Conservation (phyloP, 768 basidiomycete species). For the Mycena floridula region DNA sequence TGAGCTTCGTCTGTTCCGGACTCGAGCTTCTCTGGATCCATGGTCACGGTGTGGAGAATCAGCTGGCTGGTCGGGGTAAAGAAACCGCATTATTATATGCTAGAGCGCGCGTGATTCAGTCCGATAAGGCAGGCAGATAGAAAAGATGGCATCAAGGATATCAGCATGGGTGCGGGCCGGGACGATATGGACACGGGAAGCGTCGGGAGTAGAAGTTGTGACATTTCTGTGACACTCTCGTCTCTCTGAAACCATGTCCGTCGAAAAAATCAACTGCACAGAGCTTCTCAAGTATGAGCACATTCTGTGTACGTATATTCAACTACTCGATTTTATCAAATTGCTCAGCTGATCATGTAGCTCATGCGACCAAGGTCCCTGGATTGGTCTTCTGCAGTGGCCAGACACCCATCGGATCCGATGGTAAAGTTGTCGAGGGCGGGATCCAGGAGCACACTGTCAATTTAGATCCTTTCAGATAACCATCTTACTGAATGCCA, state of each 20-base stretch:
- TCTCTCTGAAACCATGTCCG: conserved; percentile 31
- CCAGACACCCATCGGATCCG: conserved; percentile 45
- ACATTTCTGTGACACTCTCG: too few species aligned
- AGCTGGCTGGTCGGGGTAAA: too few species aligned
- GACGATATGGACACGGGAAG: too few species aligned
- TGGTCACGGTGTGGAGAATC: too few species aligned
- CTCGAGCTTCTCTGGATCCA: too few species aligned
- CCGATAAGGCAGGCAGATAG: too few species aligned
- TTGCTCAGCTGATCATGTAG: conserved; percentile 18
- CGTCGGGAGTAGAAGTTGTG: too few species aligned
- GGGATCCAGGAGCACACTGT: conserved; percentile 58
- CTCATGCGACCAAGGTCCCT: conserved; percentile 51
- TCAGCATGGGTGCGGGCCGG: too few species aligned
- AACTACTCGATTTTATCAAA: neutral
- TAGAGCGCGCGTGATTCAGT: too few species aligned
- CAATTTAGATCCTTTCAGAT: conserved; percentile 9
- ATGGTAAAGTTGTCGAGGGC: conserved; percentile 42
- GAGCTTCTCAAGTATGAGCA: conserved; percentile 38
- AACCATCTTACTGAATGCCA: neutral
- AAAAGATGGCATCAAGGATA: too few species aligned
- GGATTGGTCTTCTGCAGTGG: conserved; percentile 59
- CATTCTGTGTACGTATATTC: conserved; percentile 38
- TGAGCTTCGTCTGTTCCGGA: too few species aligned
- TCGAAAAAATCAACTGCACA: conserved; percentile 50
- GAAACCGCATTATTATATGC: too few species aligned